Percentiles rank a stretch among this genome's conserved stretches.
phyloP scores from a whole-genome alignment of 148 eudicot species.

The Spergularia bocconei region DNA sequence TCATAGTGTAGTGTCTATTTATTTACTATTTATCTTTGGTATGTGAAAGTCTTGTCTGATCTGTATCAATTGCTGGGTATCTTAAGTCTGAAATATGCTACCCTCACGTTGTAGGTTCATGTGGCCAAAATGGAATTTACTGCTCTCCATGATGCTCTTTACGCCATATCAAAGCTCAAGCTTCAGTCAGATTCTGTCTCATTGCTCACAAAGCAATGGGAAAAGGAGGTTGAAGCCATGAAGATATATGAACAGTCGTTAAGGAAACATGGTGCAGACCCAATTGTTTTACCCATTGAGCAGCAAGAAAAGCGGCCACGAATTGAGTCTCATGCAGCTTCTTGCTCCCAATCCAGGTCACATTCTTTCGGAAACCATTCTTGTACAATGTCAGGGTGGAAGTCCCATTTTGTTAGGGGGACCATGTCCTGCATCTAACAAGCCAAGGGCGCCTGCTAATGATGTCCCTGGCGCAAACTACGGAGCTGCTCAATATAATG shows the following conservation, averaged over 20 bases:
- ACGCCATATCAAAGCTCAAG: constrained; percentile 14
- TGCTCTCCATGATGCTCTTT: not conserved
- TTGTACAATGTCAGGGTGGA: no score
- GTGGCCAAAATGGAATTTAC: not conserved
- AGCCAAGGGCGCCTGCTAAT: no score
- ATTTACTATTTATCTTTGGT: no score
- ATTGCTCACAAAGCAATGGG: constrained; percentile 14
- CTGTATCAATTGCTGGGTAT: not conserved
- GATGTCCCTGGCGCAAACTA: no score
- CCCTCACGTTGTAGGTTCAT: constrained; percentile 11
- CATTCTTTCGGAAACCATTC: no score
- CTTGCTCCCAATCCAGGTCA: constrained; percentile 5
- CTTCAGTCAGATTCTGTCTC: constrained; percentile 16
- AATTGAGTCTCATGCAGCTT: not conserved
- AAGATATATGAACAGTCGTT: not conserved
- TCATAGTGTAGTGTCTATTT: no score
- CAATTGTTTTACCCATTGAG: not conserved
- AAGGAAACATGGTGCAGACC: constrained; percentile 6
- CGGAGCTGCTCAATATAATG: no score
- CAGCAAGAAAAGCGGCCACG: constrained; percentile 14
- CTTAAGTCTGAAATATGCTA: not conserved
- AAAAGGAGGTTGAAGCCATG: not conserved
- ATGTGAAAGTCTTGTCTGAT: not conserved
- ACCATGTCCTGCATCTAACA: no score
- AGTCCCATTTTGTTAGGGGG: no score